Conservation (phyloP, 2,329 filamentous ascomycete species). For the Colletotrichum echinochloae region DNA sequence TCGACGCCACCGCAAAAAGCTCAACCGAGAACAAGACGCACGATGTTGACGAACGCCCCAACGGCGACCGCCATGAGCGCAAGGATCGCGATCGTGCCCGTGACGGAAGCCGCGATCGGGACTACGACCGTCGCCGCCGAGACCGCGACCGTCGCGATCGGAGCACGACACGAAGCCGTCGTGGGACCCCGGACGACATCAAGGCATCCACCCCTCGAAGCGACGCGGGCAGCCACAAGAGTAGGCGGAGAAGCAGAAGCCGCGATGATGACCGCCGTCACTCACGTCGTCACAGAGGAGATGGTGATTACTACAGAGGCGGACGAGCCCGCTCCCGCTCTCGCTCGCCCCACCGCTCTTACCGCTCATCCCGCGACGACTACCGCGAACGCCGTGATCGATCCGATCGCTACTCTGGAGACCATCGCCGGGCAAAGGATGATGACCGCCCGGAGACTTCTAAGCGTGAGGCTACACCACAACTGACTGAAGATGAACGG, state of each 20-base stretch:
- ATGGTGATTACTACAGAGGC: constrained; percentile 76
- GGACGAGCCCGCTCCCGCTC: constrained; percentile 69
- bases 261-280: constrained; percentile 81
- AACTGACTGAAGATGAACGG: constrained; percentile 92
- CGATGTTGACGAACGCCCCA: constrained; percentile 69
- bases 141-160: constrained; percentile 67
- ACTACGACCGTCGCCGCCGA: constrained; percentile 60
- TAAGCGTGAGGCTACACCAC: constrained; percentile 70
- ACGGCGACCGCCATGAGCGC: constrained; percentile 58
- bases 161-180: constrained; percentile 60
- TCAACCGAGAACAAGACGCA: constrained; percentile 61
- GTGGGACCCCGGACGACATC: constrained; percentile 66
- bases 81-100: constrained; percentile 67
- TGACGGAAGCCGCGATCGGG: constrained; percentile 59
- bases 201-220: constrained; percentile 77
- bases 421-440: constrained; percentile 66
- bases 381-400: constrained; percentile 68
- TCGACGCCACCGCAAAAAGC: constrained; percentile 83
- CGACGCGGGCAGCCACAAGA: constrained; percentile 83
- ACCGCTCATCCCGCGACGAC: constrained; percentile 64
- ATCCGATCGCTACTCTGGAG: constrained; percentile 49
- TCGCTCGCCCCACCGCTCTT: constrained; percentile 74
- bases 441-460: constrained; percentile 56
- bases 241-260: constrained; percentile 83
- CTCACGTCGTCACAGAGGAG: constrained; percentile 75